Evolutionary conservation across 441 rosid species (phyloP).

Genomic region (Iberis amara): DNA sequence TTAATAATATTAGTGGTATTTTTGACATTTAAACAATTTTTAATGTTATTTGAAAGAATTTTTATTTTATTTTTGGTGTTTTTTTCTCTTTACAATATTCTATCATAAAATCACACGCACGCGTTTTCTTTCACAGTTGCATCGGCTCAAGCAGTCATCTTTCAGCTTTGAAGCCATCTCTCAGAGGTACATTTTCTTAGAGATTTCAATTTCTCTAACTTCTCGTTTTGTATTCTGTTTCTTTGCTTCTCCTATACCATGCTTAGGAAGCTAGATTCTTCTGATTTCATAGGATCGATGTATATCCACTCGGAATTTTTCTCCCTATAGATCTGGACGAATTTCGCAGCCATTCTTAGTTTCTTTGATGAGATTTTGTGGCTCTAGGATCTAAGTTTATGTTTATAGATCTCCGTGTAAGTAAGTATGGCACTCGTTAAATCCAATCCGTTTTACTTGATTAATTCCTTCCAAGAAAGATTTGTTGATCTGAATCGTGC

Average conservation of each 20-base stretch:
- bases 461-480: too few species aligned
- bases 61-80: too few species aligned
- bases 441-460: neutral
- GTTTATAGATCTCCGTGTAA: too few species aligned
- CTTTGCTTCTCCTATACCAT: neutral
- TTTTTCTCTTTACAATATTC: too few species aligned
- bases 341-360: neutral
- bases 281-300: constrained; percentile 11
- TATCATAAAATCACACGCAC: too few species aligned
- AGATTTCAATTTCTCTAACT: neutral
- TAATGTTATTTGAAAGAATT: too few species aligned
- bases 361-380: neutral
- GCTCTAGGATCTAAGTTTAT: too few species aligned
- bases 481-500: too few species aligned
- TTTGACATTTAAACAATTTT: too few species aligned
- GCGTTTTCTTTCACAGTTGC: neutral
- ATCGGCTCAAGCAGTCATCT: constrained; percentile 8
- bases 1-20: too few species aligned
- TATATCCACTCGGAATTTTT: neutral
- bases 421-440: too few species aligned
- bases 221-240: constrained; percentile 1
- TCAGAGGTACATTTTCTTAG: neutral
- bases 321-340: constrained; percentile 17
- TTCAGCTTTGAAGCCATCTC: constrained; percentile 1
- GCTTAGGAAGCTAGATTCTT: neutral